Conservation (phyloP, 225 moss, liverwort and hornwort species). For the Bryoerythrophyllum caledonicum region DNA sequence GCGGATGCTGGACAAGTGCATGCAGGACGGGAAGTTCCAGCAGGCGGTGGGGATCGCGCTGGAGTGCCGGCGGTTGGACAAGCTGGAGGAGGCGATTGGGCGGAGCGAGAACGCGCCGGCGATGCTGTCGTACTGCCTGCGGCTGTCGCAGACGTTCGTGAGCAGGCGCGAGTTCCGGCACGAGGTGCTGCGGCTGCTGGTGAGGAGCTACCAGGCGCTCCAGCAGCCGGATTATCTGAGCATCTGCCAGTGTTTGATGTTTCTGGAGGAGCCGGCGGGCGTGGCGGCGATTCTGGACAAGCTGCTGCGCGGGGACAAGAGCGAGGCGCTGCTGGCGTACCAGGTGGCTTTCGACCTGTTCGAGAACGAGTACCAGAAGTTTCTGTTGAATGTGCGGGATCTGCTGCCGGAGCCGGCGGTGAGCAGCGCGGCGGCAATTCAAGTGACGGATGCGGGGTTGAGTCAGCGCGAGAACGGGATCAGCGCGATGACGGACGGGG, state of each 20-base stretch:
- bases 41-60: constrained; percentile 86
- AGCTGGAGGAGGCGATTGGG: constrained; percentile 74
- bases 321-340: constrained; percentile 69
- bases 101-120: constrained; percentile 73
- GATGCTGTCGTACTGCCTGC: constrained; percentile 75
- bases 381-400: constrained; percentile 80
- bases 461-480: constrained; percentile 40
- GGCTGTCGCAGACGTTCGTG: constrained; percentile 79
- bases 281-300: constrained; percentile 72
- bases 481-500: constrained; percentile 54
- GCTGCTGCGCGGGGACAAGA: constrained; percentile 69
- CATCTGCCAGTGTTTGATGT: constrained; percentile 85
- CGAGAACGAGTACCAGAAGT: constrained; percentile 87
- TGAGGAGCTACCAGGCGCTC: constrained; percentile 67
- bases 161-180: constrained; percentile 74
- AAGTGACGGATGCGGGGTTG: constrained; percentile 31
- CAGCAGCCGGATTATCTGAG: constrained; percentile 72
- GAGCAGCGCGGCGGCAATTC: constrained; percentile 24
- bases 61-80: constrained; percentile 76
- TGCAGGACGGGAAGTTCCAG: constrained; percentile 81
- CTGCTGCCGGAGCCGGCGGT: constrained; percentile 56
- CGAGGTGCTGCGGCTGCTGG: constrained; percentile 71
- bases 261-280: constrained; percentile 68
- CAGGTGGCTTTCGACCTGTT: constrained; percentile 86
- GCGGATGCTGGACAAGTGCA: constrained; percentile 87